These are phyloP conservation scores for Talaromyces pinophilus DNA, from an alignment of 2,329 filamentous ascomycete genomes.

Conservation along the genomic window DNA sequence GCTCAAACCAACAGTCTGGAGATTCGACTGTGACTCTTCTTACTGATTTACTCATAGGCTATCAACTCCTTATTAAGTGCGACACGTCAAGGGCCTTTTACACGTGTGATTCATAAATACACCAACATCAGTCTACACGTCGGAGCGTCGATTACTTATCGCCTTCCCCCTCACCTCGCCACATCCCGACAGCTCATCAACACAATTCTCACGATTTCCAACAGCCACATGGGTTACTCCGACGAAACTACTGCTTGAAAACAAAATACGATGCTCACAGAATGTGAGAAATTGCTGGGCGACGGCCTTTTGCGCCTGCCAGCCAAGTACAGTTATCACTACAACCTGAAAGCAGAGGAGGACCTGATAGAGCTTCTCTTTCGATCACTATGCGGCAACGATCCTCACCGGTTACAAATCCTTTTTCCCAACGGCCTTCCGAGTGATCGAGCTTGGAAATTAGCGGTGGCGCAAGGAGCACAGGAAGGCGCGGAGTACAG, in stretches of 20 bases:
- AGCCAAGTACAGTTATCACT: conserved; percentile 70
- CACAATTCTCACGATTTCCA: conserved; percentile 16
- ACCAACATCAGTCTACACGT: neutral
- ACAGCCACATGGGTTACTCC: conserved; percentile 29
- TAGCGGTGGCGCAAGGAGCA: conserved; percentile 87
- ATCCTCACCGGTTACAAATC: conserved; percentile 70
- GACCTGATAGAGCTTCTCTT: conserved; percentile 80
- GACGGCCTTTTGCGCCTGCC: conserved; percentile 79
- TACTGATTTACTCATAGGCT: neutral
- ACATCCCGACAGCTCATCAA: neutral
- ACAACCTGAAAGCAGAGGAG: conserved; percentile 67
- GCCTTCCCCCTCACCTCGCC: conserved; percentile 6
- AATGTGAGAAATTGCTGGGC: conserved; percentile 76
- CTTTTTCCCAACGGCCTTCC: conserved; percentile 79
- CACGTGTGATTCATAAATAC: neutral
- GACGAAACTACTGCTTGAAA: neutral
- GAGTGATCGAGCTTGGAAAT: conserved; percentile 63
- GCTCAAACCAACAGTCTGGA: neutral
- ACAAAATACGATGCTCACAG: conserved; percentile 48
- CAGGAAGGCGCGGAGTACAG: conserved; percentile 93
- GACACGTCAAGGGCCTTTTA: neutral
- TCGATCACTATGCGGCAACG: conserved; percentile 77
- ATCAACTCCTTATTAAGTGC: neutral
- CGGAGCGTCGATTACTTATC: conserved; percentile 13
- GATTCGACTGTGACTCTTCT: no score